phyloP scores from a whole-genome alignment of 306 rosid genomes.

The Begonia loranthoides region DNA sequence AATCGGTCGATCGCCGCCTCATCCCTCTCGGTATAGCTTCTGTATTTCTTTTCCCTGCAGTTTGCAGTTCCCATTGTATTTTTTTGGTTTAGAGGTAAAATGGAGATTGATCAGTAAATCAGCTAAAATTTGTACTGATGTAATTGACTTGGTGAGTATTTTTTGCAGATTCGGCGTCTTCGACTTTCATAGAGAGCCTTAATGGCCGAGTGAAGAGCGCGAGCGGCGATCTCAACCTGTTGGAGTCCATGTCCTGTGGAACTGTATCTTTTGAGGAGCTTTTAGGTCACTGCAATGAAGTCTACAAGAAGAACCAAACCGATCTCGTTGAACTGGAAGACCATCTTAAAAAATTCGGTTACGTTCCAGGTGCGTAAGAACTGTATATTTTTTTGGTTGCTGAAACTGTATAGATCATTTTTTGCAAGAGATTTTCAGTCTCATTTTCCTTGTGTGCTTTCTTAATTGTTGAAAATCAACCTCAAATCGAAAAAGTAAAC shows the following conservation, averaged over 20 bases:
- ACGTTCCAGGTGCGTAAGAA: conserved; percentile 26
- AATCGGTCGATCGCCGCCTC: conserved; percentile 68
- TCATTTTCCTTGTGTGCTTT: too few relatives aligned
- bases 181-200: conserved; percentile 67
- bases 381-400: background rate
- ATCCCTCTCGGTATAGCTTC: conserved; percentile 58
- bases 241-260: conserved; percentile 59
- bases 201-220: conserved; percentile 54
- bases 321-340: conserved; percentile 40
- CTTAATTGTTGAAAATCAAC: too few relatives aligned
- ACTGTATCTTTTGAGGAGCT: conserved; percentile 89
- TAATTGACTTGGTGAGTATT: too few relatives aligned
- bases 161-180: conserved; percentile 58
- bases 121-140: background rate
- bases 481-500: too few relatives aligned
- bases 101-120: background rate
- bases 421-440: too few relatives aligned
- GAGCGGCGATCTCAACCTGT: conserved; percentile 46
- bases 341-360: conserved; percentile 35
- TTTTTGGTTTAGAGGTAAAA: conserved; percentile 1
- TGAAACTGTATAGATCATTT: background rate
- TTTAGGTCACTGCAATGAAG: conserved; percentile 73
- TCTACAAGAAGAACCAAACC: conserved; percentile 50
- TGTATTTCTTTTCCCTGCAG: background rate
- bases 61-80: background rate